These are phyloP conservation scores for Blastocystis sp. DNA, from an alignment of 352 stramenopile species.

Conservation along the genomic window DNA sequence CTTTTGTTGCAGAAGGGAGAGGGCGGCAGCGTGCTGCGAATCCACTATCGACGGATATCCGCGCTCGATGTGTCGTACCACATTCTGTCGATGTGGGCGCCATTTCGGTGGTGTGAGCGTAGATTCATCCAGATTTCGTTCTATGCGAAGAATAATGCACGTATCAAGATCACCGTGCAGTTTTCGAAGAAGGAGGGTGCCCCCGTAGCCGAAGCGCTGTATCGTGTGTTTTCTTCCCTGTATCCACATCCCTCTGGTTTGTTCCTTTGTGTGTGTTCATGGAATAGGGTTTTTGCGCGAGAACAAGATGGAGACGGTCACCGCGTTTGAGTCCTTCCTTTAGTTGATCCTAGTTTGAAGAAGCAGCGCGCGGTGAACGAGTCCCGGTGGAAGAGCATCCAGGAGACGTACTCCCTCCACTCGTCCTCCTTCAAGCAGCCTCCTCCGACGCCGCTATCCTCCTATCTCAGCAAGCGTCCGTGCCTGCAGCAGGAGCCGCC, in stretches of 20 bases:
- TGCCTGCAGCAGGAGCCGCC: not conserved
- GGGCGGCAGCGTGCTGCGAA: not conserved
- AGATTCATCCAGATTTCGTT: conserved; percentile 49
- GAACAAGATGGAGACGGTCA: conserved; percentile 21
- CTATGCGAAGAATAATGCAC: conserved; percentile 12
- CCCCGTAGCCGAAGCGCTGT: not conserved
- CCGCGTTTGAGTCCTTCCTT: not conserved
- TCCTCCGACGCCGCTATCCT: not conserved
- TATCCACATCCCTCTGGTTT: not conserved
- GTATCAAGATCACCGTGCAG: conserved; percentile 43
- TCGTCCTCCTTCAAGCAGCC: not conserved
- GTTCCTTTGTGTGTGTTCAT: not conserved
- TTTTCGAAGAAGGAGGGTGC: not conserved
- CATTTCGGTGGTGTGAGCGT: not conserved
- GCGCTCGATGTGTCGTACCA: not conserved
- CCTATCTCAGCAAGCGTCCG: conserved; percentile 1
- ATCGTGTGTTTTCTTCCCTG: conserved; percentile 11
- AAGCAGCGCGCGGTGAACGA: not conserved
- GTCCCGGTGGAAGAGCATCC: not conserved
- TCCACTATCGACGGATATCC: conserved; percentile 52
- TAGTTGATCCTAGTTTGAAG: not conserved
- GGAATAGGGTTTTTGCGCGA: conserved; percentile 14
- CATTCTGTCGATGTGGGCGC: conserved; percentile 8
- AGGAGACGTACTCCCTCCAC: not conserved
- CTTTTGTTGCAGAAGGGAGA: conserved; percentile 24